A percentile compares a stretch with the other conserved stretches of the same genome.
phyloP scores from a whole-genome alignment of 352 stramenopile species.

The Globisporangium radiosum region DNA sequence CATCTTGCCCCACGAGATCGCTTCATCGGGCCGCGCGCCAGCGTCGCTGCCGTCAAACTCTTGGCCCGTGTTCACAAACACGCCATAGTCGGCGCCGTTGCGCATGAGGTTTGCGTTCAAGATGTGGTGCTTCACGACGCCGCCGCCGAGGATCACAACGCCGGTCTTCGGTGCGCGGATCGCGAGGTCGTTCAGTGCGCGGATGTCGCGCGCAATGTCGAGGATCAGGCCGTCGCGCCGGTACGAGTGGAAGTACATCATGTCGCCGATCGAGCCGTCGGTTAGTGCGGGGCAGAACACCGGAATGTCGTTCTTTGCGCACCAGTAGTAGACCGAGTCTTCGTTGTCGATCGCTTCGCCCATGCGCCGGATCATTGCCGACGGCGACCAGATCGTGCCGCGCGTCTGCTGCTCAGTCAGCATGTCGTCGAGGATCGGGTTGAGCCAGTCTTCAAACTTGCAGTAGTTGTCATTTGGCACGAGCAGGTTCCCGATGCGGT shows the following conservation, averaged over 20 bases:
- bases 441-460: slow-evolving; percentile 96
- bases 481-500: slow-evolving; percentile 99
- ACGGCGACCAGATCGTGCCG: slow-evolving; percentile 94
- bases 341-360: slow-evolving; percentile 98
- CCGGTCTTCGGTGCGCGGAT: slow-evolving; percentile 93
- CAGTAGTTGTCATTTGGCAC: slow-evolving; percentile 99
- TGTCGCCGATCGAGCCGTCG: slow-evolving; percentile 99
- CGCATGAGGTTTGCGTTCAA: slow-evolving; percentile 99
- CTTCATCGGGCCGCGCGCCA: slow-evolving; percentile 96
- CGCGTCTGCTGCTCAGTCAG: slow-evolving; percentile 95
- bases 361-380: slow-evolving; percentile 94
- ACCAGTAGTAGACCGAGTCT: slow-evolving; percentile 99
- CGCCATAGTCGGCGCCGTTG: slow-evolving; percentile 98
- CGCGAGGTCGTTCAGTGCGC: slow-evolving; percentile 96
- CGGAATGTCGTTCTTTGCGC: slow-evolving; percentile 98
- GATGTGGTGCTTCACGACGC: slow-evolving; percentile 99
- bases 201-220: slow-evolving; percentile 97
- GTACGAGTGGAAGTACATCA: slow-evolving; percentile 99
- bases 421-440: slow-evolving; percentile 97
- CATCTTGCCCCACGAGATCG: slow-evolving; percentile 99
- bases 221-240: slow-evolving; percentile 96
- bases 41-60: slow-evolving; percentile 98
- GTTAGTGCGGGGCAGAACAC: slow-evolving; percentile 99
- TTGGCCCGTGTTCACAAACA: slow-evolving; percentile 99
- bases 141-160: slow-evolving; percentile 97